Evolutionary conservation across 2,329 filamentous ascomycete species (phyloP).

Genomic region (Penicillium sp.): DNA sequence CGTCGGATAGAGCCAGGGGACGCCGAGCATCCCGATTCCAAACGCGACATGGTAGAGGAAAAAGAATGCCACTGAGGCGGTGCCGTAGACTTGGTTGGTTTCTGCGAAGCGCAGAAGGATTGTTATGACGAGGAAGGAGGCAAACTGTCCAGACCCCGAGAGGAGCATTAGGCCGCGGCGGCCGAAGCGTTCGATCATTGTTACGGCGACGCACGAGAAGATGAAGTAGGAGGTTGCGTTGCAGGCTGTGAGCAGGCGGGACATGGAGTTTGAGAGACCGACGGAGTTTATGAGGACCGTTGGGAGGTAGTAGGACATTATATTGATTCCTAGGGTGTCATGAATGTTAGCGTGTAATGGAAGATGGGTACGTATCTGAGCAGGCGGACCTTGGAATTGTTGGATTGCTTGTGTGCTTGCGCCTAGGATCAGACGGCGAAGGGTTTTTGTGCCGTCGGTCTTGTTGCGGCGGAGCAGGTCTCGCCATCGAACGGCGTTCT

Average conservation of each 20-base stretch:
- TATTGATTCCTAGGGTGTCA: constrained; percentile 36
- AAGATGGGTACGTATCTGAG: not conserved
- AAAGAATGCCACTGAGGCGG: constrained; percentile 55
- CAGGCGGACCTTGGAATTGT: constrained; percentile 48
- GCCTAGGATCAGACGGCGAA: constrained; percentile 58
- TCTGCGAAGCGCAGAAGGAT: constrained; percentile 49
- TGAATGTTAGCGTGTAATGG: too few relatives aligned
- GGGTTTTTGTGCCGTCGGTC: constrained; percentile 49
- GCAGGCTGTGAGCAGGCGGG: constrained; percentile 61
- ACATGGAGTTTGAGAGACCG: constrained; percentile 30
- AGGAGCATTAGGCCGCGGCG: constrained; percentile 63
- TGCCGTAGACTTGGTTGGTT: constrained; percentile 2
- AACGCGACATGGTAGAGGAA: constrained; percentile 59
- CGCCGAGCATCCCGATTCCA: constrained; percentile 50
- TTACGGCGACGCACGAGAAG: constrained; percentile 54
- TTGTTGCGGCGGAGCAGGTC: constrained; percentile 56
- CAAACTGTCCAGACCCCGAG: constrained; percentile 54
- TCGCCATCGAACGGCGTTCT: constrained; percentile 56
- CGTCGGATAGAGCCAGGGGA: constrained; percentile 43
- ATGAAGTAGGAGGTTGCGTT: constrained; percentile 57
- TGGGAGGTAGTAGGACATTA: constrained; percentile 56
- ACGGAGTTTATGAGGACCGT: constrained; percentile 59
- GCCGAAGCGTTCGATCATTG: constrained; percentile 57
- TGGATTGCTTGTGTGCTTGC: constrained; percentile 60
- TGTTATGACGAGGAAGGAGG: constrained; percentile 59